Percentiles rank a stretch among this genome's conserved stretches.
phyloP scores from a whole-genome alignment of 768 basidiomycete species.

The Kwoniella dendrophila region DNA sequence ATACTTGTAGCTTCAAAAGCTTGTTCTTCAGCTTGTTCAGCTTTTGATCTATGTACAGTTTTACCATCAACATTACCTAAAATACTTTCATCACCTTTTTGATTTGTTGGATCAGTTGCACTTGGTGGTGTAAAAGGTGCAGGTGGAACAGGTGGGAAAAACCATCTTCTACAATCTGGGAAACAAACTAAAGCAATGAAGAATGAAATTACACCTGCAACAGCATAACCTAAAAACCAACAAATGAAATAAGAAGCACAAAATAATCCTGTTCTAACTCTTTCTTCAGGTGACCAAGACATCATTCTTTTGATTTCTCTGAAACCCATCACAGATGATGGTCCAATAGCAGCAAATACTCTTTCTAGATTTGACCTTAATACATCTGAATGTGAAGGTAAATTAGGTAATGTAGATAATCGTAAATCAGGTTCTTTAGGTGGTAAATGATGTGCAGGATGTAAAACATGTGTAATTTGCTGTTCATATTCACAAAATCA shows the following conservation, averaged over 20 bases:
- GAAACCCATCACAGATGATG: slow-evolving; percentile 48
- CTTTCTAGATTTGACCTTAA: slow-evolving; percentile 57
- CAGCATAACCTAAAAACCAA: slow-evolving; percentile 55
- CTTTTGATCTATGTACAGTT: slow-evolving; percentile 54
- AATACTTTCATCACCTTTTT: slow-evolving; percentile 56
- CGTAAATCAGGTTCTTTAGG: slow-evolving; percentile 57
- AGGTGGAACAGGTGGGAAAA: slow-evolving; percentile 56
- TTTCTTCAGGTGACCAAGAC: slow-evolving; percentile 55
- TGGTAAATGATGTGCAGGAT: slow-evolving; percentile 54
- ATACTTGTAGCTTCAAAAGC: slow-evolving; percentile 56
- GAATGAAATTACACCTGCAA: slow-evolving; percentile 52
- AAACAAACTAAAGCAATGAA: slow-evolving; percentile 53
- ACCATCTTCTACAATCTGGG: slow-evolving; percentile 49
- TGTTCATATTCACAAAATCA: no score
- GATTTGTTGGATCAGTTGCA: slow-evolving; percentile 57
- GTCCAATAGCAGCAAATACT: slow-evolving; percentile 54
- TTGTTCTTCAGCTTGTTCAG: slow-evolving; percentile 58
- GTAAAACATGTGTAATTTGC: slow-evolving; percentile 58
- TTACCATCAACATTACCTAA: slow-evolving; percentile 53
- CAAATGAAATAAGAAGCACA: slow-evolving; percentile 54
- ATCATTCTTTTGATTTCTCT: slow-evolving; percentile 55
- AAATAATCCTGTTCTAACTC: slow-evolving; percentile 50
- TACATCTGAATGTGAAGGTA: slow-evolving; percentile 56
- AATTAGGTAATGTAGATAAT: slow-evolving; percentile 54
- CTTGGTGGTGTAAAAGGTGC: slow-evolving; percentile 55